phyloP scores from a whole-genome alignment of 345 rosid genomes.

The Eucalyptus cloeziana region DNA sequence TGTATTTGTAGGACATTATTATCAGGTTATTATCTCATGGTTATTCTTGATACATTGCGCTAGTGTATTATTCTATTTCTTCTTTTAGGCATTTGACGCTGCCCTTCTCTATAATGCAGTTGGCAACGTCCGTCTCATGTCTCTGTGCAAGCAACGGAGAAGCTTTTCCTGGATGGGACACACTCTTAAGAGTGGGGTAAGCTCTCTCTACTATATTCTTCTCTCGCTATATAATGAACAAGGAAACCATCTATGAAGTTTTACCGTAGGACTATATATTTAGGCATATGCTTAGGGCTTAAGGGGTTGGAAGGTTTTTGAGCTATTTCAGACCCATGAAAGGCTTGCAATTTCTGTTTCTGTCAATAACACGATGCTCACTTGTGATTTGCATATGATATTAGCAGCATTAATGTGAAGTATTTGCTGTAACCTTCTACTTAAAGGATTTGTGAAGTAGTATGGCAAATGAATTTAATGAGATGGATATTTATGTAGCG shows the following conservation, averaged over 20 bases:
- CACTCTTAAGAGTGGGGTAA: slow-evolving; percentile 66
- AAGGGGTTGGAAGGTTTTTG: neutral
- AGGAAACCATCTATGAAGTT: neutral
- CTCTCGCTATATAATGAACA: neutral
- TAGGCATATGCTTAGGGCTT: neutral
- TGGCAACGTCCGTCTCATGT: slow-evolving; percentile 54
- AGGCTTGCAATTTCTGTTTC: neutral
- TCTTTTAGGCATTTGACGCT: neutral
- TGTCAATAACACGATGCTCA: neutral
- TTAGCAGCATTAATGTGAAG: neutral
- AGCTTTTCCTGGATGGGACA: slow-evolving; percentile 92
- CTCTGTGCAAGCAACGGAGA: slow-evolving; percentile 71
- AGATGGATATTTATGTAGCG: neutral
- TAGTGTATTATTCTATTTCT: neutral
- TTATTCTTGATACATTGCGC: neutral
- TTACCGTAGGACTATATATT: neutral
- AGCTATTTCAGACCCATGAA: neutral
- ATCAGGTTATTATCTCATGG: neutral
- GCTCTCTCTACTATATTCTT: neutral
- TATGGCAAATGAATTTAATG: neutral
- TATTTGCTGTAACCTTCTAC: neutral
- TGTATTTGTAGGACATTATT: neutral
- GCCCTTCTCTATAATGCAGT: slow-evolving; percentile 15
- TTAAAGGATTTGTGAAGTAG: neutral
- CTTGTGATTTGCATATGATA: neutral